Base-by-base conservation (phyloP, 2,329 filamentous ascomycete species). In the Aspergillus persii region DNA sequence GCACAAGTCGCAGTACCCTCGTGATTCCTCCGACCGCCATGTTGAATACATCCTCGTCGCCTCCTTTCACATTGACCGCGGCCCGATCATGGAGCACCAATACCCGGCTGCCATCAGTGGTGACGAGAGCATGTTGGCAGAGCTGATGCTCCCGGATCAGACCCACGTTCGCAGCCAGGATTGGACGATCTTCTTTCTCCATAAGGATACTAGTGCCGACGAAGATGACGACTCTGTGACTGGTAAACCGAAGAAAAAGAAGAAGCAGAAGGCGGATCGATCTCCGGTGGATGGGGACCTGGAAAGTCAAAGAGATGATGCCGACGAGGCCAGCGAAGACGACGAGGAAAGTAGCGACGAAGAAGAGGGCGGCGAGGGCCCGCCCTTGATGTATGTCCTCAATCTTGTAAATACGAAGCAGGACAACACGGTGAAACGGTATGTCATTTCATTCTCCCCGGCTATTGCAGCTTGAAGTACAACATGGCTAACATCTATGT, bases 401-500 rank as follows among this genome's bases (percentile, higher is more conserved):
- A 99, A 99, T 75, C 79, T 99, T 71, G 95, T 99, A 68, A 98
- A 99, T 75, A 99, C 94, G 7, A 98, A 98, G 76, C 92, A 96
- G 74, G 95, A 99, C 79, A 94, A 91, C 71, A 89, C 89, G 23
- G 91, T 91, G 51, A 96, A 95, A 77, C 82, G 84, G 84, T 85
- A 77, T 62, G 74, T 68, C 18, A 1, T 15, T 47, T 5, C 8
- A 47, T 27, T 47, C 51, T 41, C 50, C 33, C 18, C 26, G 11
- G 11, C 23, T 50, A n/a, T 27, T n/a, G 18, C 31, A 39, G 23
- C 44, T 30, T 26, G 44, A 7, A 5, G 30, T 26, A 6, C 55
- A 8, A 12, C 46, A 26, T 46, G 53, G 49, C 53, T 56, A 56
- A 56, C 18, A 27, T 47, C 53, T 8, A 50, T 50, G 30, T 61